Evolutionary conservation across 2,329 filamentous ascomycete species (phyloP), one percentile per base, ranked within the genome.

Genomic region (Cryphonectria naterciae): DNA sequence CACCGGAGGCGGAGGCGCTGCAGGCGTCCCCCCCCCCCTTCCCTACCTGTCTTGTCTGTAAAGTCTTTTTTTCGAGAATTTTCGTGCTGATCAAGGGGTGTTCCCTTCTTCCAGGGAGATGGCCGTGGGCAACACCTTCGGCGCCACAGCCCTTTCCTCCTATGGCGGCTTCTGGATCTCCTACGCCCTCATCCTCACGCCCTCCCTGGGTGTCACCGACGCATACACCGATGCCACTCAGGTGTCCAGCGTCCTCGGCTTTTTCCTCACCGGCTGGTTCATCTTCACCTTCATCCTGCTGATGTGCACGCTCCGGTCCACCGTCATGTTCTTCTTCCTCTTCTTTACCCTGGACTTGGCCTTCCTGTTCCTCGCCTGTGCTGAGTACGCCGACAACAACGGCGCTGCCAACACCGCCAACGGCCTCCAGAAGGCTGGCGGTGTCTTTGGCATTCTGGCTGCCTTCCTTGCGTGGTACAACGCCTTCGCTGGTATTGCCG

Each of bases 391-490:
- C 62, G 76, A 73, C 76, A 83, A 91, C 78, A 82, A 88, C 73
- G 86, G 85, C 70, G 82, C 86, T 74, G 68, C 79, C 25, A 74
- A 75, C 0, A 81, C 87, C 22, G 80, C 86, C 74, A 70, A 80
- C 6, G 81, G 80, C 22, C 82, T 93, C 61, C 88, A 89, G 76
- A 92, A 91, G 80, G 88, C 91, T 4, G 93, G 92, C 74, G 94
- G 93, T 68, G 85, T 90, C 73, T 95, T 96, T 78, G 93, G 93
- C n/a, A 86, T 96, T 73, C 76, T 96, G 8, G 89, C 93, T 1
- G 92, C 93, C 0, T 96, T 97, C 79, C 78, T 93, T 69, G 93
- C 93, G 4, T 97, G 93, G 93, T 97, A 95, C 82, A 94, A 94
- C 77, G 93, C 93, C 52, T 85, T 95, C 72, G 92, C 93, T 67